Evolutionary conservation across 768 basidiomycete genomes (phyloP), one percentile per base, ranked within the genome.

Genomic region (Termitomyces sp.): DNA sequence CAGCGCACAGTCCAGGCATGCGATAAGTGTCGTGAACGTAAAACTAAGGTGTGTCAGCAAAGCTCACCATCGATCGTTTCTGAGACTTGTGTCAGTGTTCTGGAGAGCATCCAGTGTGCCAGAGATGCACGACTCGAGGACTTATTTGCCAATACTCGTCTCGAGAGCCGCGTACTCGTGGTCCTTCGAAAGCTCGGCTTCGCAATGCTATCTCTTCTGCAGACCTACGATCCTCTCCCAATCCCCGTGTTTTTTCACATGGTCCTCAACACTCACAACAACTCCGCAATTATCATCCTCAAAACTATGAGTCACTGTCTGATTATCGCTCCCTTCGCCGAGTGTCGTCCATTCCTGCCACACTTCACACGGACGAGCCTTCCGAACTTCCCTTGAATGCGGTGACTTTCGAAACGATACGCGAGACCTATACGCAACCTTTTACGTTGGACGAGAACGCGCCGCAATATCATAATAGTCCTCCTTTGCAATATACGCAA

Each of bases 1-100:
- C 75, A 77, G 55, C 70, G 79, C 32, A 81, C 78, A 15, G 68
- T 74, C 0, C 78, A 79, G 55, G 82, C 82, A 21, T 84, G 82
- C 61, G 77, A 80, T 55, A 80, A 79, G 62, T 84, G 82, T 62
- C 70, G 82, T 17, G 75, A 77, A 55, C 71, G 81, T 24, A 84
- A 84, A 68, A 81, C 80, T 8, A 82, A 82, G 72, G 82, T 80
- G 56, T 38, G 70, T 55, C 38, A 26, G 10, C 21, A 6, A 4
- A 6, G 2, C 11, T 32, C 28, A 28, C 26, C 32, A 14, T 46
- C 35, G 22, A 14, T 30, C 26, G 49, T 37, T 34, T 21, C 30
- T 56, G 19, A 32, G 26, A 38, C 19, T 43, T 34, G 26, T 24
- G 47, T 19, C 59, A 84, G 82, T 84, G 82, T 61, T 81, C 80